phyloP scores from a whole-genome alignment of 345 rosid genomes.

The Melaleuca alternifolia region DNA sequence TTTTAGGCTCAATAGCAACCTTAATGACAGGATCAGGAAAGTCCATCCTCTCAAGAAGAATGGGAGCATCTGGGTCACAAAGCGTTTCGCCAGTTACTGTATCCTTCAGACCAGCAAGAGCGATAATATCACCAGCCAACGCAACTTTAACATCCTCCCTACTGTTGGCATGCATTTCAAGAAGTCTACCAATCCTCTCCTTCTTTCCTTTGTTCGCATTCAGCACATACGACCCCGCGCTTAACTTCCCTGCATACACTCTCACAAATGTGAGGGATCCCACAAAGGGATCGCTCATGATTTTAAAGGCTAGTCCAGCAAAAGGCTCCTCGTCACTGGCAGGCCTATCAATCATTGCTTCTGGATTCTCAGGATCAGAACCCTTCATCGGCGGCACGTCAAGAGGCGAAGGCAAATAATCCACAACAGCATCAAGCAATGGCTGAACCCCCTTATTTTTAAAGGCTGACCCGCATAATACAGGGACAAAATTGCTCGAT shows the following conservation, averaged over 20 bases:
- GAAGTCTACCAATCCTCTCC: conserved; percentile 93
- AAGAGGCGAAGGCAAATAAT: conserved; percentile 85
- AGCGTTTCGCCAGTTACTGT: conserved; percentile 89
- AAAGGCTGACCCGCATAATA: conserved; percentile 88
- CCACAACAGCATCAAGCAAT: conserved; percentile 83
- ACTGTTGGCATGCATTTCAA: conserved; percentile 98
- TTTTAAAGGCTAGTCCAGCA: conserved; percentile 90
- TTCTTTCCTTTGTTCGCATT: conserved; percentile 95
- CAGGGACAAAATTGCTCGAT: conserved; percentile 63
- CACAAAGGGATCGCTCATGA: conserved; percentile 92
- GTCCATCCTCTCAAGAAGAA: conserved; percentile 92
- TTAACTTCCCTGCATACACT: conserved; percentile 73
- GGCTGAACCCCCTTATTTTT: conserved; percentile 97
- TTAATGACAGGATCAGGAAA: conserved; percentile 98
- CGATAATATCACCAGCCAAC: conserved; percentile 81
- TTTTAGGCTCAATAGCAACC: conserved; percentile 96
- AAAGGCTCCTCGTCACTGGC: conserved; percentile 83
- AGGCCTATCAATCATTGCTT: conserved; percentile 33
- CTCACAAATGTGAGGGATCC: conserved; percentile 96
- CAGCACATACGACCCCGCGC: conserved; percentile 80
- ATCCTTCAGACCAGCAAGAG: conserved; percentile 89
- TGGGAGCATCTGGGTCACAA: conserved; percentile 59
- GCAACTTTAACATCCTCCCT: conserved; percentile 88
- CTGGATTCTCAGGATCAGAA: conserved; percentile 87
- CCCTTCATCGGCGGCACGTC: conserved; percentile 89